Evolutionary conservation across 164 flowering plant genomes (phyloP).

Genomic region (Berberis thunbergii): DNA sequence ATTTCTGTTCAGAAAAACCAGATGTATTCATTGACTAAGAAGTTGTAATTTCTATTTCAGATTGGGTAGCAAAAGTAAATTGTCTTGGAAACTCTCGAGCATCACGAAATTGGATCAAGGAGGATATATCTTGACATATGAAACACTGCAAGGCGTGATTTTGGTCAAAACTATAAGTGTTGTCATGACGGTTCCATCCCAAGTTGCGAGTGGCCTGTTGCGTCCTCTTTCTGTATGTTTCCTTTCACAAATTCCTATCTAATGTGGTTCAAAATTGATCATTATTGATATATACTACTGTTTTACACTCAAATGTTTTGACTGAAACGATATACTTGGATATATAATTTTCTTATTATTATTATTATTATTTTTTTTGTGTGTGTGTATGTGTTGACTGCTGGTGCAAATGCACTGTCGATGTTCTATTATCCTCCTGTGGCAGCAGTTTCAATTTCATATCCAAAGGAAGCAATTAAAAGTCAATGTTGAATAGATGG

Average conservation of each 20-base stretch:
- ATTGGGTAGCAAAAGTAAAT: constrained; percentile 66
- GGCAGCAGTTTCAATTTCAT: constrained; percentile 84
- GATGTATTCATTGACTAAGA: background rate
- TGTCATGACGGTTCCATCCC: constrained; percentile 80
- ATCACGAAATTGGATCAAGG: constrained; percentile 37
- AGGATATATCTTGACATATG: constrained; percentile 61
- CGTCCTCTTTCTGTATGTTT: constrained; percentile 80
- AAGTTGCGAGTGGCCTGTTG: constrained; percentile 64
- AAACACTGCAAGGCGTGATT: constrained; percentile 74
- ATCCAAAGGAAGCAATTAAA: constrained; percentile 76
- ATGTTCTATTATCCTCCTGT: constrained; percentile 91
- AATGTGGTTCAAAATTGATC: background rate
- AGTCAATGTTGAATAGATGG: constrained; percentile 76
- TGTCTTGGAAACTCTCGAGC: constrained; percentile 80
- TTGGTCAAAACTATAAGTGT: constrained; percentile 57
- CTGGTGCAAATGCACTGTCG: constrained; percentile 77
- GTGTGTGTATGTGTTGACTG: constrained; percentile 20
- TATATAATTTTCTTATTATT: too few relatives aligned
- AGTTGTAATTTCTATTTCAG: constrained; percentile 26
- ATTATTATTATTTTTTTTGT: too few relatives aligned
- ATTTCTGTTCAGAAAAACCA: background rate
- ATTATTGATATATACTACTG: background rate
- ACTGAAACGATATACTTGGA: too few relatives aligned
- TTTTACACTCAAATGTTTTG: background rate
- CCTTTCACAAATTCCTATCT: constrained; percentile 6